Base-by-base conservation (phyloP, 2,329 filamentous ascomycete genomes). In the Penicillium sp. region DNA sequence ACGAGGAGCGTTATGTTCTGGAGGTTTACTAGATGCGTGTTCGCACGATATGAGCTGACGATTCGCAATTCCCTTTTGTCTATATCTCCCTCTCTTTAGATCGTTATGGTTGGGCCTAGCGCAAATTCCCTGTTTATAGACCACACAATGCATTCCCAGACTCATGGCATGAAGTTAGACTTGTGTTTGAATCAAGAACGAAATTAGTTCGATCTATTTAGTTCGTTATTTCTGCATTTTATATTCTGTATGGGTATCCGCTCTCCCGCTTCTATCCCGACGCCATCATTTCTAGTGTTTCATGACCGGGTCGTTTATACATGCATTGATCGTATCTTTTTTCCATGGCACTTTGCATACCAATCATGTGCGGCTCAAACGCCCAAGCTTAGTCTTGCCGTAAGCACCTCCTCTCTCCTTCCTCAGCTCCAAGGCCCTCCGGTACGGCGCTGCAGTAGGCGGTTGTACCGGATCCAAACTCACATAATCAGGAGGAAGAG, bases 391-490 rank as follows among this genome's bases (percentile, higher is more conserved):
- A 1, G 83, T 86, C 67, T 86, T 89, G 3, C 84, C 83, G 60
- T 87, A 87, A 4, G 84, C 84, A 4, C 87, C 87, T 11, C 87
- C 87, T 45, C 80, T 79, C 43, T 80, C 73, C 64, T 84, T 86
- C 54, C 86, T 78, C 72, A 93, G 77, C 65, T 97, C 91, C 45
- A 98, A 71, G 9, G 93, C 93, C 40, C 84, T 80, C 65, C 90
- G 94, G 62, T 98, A 98, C 0, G 93, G 93, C 9, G 93, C 93
- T 7, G 93, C 93, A 23, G 93, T 98, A 0, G 93, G 93, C 18
- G 91, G 91, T 63, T 97, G 93, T 20, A 98, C 80, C 0, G 93
- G 93, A 62, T 96, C 89, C 33, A 97, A 76, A 53, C 85, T 90
- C 36, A 94, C 79, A 59, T 94, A 80, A 51, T 89, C 86, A 45